phyloP scores from a whole-genome alignment of 2,329 filamentous ascomycete genomes.

The Colletotrichum acutatum region DNA sequence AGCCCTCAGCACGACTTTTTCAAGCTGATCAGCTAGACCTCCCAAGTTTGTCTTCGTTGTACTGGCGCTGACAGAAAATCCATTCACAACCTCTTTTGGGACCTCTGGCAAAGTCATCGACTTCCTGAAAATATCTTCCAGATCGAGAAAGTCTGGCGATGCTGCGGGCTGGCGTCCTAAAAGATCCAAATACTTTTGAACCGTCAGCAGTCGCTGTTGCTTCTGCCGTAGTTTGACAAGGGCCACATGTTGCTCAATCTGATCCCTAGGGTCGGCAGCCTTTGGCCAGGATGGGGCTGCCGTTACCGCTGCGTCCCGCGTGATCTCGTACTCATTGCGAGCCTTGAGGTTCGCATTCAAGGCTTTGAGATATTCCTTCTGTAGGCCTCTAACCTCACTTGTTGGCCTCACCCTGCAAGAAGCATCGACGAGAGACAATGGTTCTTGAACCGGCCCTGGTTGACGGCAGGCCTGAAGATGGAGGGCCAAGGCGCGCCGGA shows the following conservation, averaged over 20 bases:
- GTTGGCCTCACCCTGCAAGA: constrained; percentile 48
- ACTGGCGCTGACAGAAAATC: constrained; percentile 56
- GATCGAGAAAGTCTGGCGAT: constrained; percentile 59
- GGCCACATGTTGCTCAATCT: constrained; percentile 62
- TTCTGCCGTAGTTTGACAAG: constrained; percentile 64
- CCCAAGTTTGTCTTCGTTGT: constrained; percentile 54
- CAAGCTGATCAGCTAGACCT: constrained; percentile 61
- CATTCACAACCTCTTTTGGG: constrained; percentile 63
- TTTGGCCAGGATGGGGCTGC: constrained; percentile 31
- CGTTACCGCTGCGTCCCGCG: constrained; percentile 38
- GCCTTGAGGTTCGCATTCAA: constrained; percentile 64
- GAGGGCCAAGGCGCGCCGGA: constrained; percentile 65
- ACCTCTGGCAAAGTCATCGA: constrained; percentile 58
- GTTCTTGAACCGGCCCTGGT: constrained; percentile 53
- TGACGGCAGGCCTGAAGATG: constrained; percentile 62
- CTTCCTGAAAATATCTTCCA: constrained; percentile 58
- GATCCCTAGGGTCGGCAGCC: constrained; percentile 29
- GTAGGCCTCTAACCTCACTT: constrained; percentile 56
- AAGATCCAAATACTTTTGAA: constrained; percentile 62
- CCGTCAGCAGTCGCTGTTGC: constrained; percentile 58
- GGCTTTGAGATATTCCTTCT: constrained; percentile 66
- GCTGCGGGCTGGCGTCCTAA: constrained; percentile 64
- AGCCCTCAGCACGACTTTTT: constrained; percentile 68
- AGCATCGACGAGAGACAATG: constrained; percentile 60
- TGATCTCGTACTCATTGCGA: constrained; percentile 56